Base-by-base conservation (phyloP, 345 rosid genomes). In the Populus alba region DNA sequence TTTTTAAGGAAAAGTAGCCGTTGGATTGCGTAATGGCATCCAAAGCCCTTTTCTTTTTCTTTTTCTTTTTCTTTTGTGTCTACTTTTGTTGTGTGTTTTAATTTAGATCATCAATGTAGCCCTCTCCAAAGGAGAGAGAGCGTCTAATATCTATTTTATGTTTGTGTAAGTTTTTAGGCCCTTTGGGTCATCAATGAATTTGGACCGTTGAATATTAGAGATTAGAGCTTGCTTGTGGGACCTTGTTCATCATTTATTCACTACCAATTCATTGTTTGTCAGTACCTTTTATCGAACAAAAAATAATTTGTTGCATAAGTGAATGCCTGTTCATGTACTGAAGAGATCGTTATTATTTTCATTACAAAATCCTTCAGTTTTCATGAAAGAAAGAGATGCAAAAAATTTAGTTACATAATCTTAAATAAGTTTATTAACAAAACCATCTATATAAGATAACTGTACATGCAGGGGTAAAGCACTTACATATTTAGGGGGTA, bases 41-140 rank as follows among this genome's bases (percentile, higher is more conserved):
- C 71, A 49, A 57, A 66, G 70, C 61, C 3, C 18, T 51, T 25
- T 68, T 33, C 35, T 33, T 33, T 33, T 33, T 33, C 5, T 33
- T 33, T 51, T 63, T 66, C 20, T 27, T 76, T 47, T 68, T 45
- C 1, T 8, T 3, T 68, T 22, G 0, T 33, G 35, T 33, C 35
- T 33, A 4, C 31, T 15, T 39, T 37, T 70, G 31, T 77, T 41
- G 47, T 65, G 62, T 78, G 70, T 33, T 22, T 77, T 8, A 31
- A 66, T n/a, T 35, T 33, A 29, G 35, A 69, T 57, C 15, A 23
- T 57, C 63, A 66, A 51, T 38, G 66, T 65, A 78, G 84, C 84
- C 84, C 79, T 74, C 74, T 75, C 81, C 81, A 78, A 82, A 70
- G 81, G 84, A 76, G 80, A 80, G 81, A 74, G 81, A 29, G 79